These are phyloP conservation scores for Kokia cookei DNA, from an alignment of 441 rosid species.

Conservation along the genomic window DNA sequence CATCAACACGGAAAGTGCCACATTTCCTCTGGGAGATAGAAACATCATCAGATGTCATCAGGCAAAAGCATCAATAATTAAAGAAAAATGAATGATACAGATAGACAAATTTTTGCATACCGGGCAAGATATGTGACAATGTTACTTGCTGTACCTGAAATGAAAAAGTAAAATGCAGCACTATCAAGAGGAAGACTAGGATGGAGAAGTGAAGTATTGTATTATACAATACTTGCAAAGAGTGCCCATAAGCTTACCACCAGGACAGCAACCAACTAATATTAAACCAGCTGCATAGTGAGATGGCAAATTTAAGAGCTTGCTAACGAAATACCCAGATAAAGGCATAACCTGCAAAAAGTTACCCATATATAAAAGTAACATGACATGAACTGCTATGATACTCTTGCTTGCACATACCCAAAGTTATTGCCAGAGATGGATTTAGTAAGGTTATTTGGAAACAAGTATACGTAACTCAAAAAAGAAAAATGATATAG, in stretches of 20 bases:
- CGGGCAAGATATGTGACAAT: constrained; percentile 80
- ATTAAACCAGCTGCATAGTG: constrained; percentile 90
- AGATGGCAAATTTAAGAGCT: constrained; percentile 70
- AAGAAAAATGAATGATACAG: constrained; percentile 1
- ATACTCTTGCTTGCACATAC: neutral
- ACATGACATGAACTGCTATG: neutral
- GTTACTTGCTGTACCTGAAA: constrained; percentile 86
- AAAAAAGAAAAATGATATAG: neutral
- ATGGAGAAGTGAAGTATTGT: neutral
- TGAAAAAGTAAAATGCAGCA: constrained; percentile 2
- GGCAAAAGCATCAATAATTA: constrained; percentile 1
- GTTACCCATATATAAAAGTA: neutral
- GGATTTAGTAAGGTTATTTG: neutral
- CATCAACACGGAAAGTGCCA: constrained; percentile 90
- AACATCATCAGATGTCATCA: constrained; percentile 12
- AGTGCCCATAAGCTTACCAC: constrained; percentile 41
- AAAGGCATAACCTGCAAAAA: constrained; percentile 75
- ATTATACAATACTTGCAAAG: neutral
- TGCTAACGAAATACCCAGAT: constrained; percentile 71
- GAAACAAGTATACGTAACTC: neutral
- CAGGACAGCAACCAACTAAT: constrained; percentile 87
- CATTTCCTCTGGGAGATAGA: constrained; percentile 61
- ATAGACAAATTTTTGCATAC: constrained; percentile 23
- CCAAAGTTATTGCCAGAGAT: neutral
- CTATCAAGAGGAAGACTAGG: constrained; percentile 1